Evolutionary conservation across 2,329 filamentous ascomycete species (phyloP).

Genomic region (Tympanopsis confertula): DNA sequence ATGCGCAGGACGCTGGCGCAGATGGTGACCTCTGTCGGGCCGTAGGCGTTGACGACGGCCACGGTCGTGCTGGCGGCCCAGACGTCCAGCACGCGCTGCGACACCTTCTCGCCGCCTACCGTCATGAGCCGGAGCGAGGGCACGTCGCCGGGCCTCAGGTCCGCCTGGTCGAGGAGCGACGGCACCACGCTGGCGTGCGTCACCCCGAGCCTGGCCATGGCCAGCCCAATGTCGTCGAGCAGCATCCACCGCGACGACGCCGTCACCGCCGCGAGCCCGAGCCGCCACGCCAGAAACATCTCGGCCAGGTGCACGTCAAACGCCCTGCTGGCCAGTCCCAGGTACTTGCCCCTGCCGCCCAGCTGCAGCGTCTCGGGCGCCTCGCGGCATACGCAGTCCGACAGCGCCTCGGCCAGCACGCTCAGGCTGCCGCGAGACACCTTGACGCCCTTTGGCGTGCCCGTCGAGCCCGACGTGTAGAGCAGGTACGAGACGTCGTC

Average conservation of each 20-base stretch:
- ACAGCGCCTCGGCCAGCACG: constrained; percentile 20
- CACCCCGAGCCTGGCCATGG: constrained; percentile 33
- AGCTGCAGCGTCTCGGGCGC: too few relatives aligned
- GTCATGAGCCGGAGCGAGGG: constrained; percentile 42
- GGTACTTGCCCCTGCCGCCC: constrained; percentile 17
- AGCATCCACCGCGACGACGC: constrained; percentile 42
- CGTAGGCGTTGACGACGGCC: constrained; percentile 15
- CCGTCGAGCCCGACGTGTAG: constrained; percentile 22
- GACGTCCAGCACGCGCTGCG: constrained; percentile 37
- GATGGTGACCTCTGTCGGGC: constrained; percentile 13
- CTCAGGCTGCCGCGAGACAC: constrained; percentile 20
- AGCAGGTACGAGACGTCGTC: constrained; percentile 21
- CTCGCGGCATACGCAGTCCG: constrained; percentile 16
- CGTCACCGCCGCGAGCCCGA: constrained; percentile 49
- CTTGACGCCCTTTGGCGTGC: constrained; percentile 22
- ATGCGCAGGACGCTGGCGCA: too few relatives aligned
- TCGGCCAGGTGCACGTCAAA: constrained; percentile 43
- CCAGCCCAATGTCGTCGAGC: constrained; percentile 38
- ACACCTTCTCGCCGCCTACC: constrained; percentile 49
- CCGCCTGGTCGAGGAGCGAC: too few relatives aligned
- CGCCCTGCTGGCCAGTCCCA: constrained; percentile 22
- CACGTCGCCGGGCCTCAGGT: constrained; percentile 49
- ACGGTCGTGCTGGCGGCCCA: constrained; percentile 32
- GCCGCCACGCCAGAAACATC: constrained; percentile 49
- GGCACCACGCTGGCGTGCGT: constrained; percentile 54